Base-by-base conservation (phyloP, 495 filamentous ascomycete genomes). In the Aspergillus taichungensis region DNA sequence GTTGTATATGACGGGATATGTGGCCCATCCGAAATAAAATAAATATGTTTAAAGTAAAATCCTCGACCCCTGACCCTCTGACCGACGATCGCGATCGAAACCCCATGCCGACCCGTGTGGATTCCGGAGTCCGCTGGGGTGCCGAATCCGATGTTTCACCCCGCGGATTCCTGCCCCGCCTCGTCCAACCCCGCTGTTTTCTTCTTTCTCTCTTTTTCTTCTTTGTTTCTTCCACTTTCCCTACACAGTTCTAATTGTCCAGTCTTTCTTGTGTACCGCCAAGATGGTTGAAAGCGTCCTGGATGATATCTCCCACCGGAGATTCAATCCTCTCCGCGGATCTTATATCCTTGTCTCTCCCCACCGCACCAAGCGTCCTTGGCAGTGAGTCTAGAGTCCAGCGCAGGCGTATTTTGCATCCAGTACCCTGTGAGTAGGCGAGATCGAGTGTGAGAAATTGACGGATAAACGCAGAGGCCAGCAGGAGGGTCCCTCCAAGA, bases 241-340 rank as follows among this genome's bases (percentile, higher is more conserved):
- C 46, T 45, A 36, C 43, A 29, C 35, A 35, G 47, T 52, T 46
- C 39, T 37, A 52, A 30, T 53, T 36, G 42, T 28, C 37, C 6
- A 10, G 14, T 7, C 10, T 43, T 13, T 14, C 28, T 9, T 11
- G 30, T 8, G 3, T 8, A 12, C 30, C 8, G 5, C 37, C 45
- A 56, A 42, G 37, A 83, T 84, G 81, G 66, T 70, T 29, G 77
- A 80, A 52, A 74, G 67, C 41, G 84, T 99, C 37, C 85, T 99
- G 13, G 79, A 99, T 72, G 90, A 97, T 60, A 96, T 99, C 56
- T 96, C 92, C 29, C 92, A 99, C 61, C 74, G 94, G 51, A 82
- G 92, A 52, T 97, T 83, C 64, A 99, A 99, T 61, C 89, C 88
- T 28, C 69, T 99, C 37, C 81, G 84, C 34, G 89, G 87, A 27